phyloP scores from a whole-genome alignment of 768 basidiomycete genomes.

The Baorangia bicolor region DNA sequence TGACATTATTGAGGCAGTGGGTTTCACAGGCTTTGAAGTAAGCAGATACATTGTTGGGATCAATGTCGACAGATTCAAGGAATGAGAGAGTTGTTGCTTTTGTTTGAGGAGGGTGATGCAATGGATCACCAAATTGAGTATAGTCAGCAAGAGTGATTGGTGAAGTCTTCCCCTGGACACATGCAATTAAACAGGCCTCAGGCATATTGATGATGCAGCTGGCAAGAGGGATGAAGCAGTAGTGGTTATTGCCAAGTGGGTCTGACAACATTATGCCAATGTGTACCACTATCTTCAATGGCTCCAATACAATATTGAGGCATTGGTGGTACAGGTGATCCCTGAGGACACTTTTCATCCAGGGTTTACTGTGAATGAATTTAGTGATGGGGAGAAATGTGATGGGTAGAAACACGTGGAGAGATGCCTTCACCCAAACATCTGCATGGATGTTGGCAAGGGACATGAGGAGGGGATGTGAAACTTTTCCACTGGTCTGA shows the following conservation, averaged over 20 bases:
- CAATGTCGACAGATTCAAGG: conserved; percentile 8
- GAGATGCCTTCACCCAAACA: neutral
- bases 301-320: conserved; percentile 17
- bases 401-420: neutral
- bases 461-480: neutral
- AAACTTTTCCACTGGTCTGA: neutral
- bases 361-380: conserved; percentile 13
- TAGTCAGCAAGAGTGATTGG: conserved; percentile 32
- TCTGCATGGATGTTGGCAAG: neutral
- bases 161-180: conserved; percentile 33
- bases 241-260: conserved; percentile 21
- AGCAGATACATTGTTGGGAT: neutral
- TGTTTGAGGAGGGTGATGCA: conserved; percentile 26
- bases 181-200: conserved; percentile 29
- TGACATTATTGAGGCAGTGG: conserved; percentile 8
- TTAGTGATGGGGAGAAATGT: conserved; percentile 10
- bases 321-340: conserved; percentile 20
- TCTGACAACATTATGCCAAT: conserved; percentile 21
- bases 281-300: conserved; percentile 14
- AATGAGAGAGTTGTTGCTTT: conserved; percentile 19
- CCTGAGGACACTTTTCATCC: conserved; percentile 9
- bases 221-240: conserved; percentile 29
- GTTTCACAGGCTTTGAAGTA: neutral
- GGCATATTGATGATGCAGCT: conserved; percentile 34
- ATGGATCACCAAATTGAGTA: conserved; percentile 32